Evolutionary conservation across 306 rosid genomes (phyloP), one percentile per base, ranked within the genome.

Genomic region (Adenanthera pavonina): DNA sequence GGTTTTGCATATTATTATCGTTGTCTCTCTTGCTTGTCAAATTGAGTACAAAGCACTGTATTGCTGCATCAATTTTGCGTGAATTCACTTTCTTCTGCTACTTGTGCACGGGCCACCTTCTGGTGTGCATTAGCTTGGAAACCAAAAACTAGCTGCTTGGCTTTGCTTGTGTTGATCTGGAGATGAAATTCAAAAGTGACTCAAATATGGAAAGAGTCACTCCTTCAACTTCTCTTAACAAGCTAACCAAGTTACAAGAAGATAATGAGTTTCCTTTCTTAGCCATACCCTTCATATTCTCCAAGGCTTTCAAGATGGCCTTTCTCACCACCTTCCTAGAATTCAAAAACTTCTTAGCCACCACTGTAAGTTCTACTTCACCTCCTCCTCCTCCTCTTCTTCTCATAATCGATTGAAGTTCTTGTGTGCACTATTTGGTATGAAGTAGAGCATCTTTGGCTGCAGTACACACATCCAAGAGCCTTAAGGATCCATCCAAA

Each of bases 191-290:
- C 66, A 30, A 3, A 1, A 60, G 38, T 60, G 66, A 60, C 66
- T 60, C 66, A 60, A 60, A 60, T 30, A 15, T 60, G 15, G 66
- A 60, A 60, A 60, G 38, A 60, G 66, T 60, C 66, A 30, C 66
- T 11, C 38, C 66, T 60, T 60, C 66, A 60, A 60, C 40, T 60
- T 60, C 66, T 60, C 40, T 60, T 60, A 60, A 30, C 66, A 30
- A 25, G 66, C 38, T 30, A 25, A 60, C 40, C 17, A 30, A 60
- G 66, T 2, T 8, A 3, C 66, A 25, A 60, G 38, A 3, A 1
- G 25, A 53, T 5, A 1, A 53, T 0, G 38, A 60, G 66, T 60
- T 60, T 60, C 38, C 38, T 60, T 20, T 60, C 40, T 60, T 60
- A 30, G 15, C 38, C 16, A 9, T 60, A 60, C 38, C 16, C 40